Evolutionary conservation across 345 rosid species (phyloP).

Genomic region (Eutrema yunnanense): DNA sequence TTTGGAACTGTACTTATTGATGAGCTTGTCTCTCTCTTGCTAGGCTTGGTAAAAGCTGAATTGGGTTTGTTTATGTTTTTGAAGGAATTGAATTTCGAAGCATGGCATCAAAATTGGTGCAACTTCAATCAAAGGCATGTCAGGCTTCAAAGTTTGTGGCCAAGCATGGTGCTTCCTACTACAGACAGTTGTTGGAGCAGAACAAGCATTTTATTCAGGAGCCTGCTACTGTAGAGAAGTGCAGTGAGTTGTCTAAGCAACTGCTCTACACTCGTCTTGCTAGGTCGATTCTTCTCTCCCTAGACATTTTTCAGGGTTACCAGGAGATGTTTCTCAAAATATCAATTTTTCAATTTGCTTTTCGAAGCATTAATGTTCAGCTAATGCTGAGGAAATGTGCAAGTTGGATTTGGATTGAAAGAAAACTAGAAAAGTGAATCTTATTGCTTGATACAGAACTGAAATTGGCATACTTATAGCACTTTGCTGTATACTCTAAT

Average conservation of each 20-base stretch:
- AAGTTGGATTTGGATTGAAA: no score
- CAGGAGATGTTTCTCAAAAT: no score
- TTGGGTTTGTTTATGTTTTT: neutral
- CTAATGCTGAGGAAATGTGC: no score
- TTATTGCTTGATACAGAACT: neutral
- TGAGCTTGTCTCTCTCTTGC: neutral
- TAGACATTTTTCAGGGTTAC: neutral
- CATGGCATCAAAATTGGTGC: slow-evolving; percentile 57
- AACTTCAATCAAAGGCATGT: slow-evolving; percentile 54
- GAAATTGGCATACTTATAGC: neutral
- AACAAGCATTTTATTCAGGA: slow-evolving; percentile 63
- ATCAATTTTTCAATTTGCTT: no score
- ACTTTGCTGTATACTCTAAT: neutral
- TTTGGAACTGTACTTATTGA: neutral
- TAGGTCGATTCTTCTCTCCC: slow-evolving; percentile 34
- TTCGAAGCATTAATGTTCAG: no score
- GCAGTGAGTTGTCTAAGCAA: slow-evolving; percentile 53
- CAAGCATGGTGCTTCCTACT: slow-evolving; percentile 45
- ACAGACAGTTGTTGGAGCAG: slow-evolving; percentile 57
- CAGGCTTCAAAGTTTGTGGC: slow-evolving; percentile 51
- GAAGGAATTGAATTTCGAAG: neutral
- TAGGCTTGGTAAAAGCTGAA: neutral
- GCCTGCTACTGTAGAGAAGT: slow-evolving; percentile 58
- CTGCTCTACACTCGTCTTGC: slow-evolving; percentile 70
- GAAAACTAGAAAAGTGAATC: no score